Evolutionary conservation across 805 yeast species (phyloP), one percentile per base, ranked within the genome.

Genomic region (Kodamaea neixiangensis): DNA sequence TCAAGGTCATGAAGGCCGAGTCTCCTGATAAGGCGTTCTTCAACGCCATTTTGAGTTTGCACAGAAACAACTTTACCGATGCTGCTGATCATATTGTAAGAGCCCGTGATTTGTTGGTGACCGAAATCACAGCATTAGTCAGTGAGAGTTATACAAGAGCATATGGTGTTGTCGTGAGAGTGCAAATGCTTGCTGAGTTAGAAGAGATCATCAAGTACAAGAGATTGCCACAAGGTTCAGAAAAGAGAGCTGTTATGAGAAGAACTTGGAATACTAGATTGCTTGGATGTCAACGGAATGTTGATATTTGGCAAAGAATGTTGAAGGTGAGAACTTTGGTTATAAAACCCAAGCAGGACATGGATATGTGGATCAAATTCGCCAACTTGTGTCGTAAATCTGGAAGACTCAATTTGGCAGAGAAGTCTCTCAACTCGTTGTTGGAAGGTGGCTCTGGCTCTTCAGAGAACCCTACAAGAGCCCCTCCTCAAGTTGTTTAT

Each of bases 271-370:
- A 89, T 63, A 88, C 89, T 47, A 80, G 99, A 60, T 73, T 94
- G 46, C 72, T 89, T 53, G 98, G 98, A 1, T 91, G 97, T 63
- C 99, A 94, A 70, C 80, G 94, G 59, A 94, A 94, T 70, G 98
- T 94, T 47, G 99, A 94, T 70, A 91, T 92, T n/a, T 94, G 99
- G 99, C 97, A 93, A 66, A 78, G 97, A 62, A 86, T 94, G 83
- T 77, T 94, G 53, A 89, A 92, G 65, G 97, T 93, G 1, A 79
- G 99, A 50, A 93, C 97, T 0, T 76, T 94, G 44, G 98, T 94
- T 11, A 88, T 94, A 42, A 86, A 87, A 56, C 99, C 99, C 1
- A 89, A 92, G 58, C 96, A 94, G 61, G 97, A 94, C 64, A 87
- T 92, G 94, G 94, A 89, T 48, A 89, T 92, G 81, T 91, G 98